Evolutionary conservation across 768 basidiomycete genomes (phyloP).

Genomic region (Rhizopogon vesiculosus): DNA sequence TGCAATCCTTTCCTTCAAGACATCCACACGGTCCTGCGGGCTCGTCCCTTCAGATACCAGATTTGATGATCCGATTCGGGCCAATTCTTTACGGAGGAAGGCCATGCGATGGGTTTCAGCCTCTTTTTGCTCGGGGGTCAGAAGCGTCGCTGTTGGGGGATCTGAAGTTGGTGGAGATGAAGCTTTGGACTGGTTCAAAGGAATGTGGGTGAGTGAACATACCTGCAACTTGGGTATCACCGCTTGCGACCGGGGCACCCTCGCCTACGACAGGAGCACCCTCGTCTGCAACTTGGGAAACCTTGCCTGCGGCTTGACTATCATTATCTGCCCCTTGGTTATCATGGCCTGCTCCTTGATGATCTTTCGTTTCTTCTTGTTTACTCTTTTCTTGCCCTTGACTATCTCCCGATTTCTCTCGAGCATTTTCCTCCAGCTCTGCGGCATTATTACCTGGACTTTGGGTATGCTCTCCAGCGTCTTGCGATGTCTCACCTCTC

Average conservation of each 20-base stretch:
- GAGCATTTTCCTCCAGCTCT: background rate
- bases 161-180: background rate
- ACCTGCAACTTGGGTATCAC: background rate
- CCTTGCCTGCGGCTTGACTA: background rate
- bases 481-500: background rate
- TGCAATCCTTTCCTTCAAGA: background rate
- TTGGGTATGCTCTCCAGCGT: background rate
- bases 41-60: background rate
- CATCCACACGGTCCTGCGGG: background rate
- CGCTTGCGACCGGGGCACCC: background rate
- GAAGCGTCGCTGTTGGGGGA: background rate
- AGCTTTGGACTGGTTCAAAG: background rate
- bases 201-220: background rate
- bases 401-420: background rate
- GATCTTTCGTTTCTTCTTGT: background rate
- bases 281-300: background rate
- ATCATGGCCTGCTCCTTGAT: background rate
- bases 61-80: background rate
- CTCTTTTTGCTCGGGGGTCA: background rate
- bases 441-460: background rate
- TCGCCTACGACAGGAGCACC: background rate
- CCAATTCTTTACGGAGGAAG: background rate
- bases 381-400: background rate
- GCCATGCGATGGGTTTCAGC: background rate
- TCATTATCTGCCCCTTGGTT: background rate